Conservation (phyloP, 1,284 basidiomycete genomes). For the Ceratobasidium sp. region DNA sequence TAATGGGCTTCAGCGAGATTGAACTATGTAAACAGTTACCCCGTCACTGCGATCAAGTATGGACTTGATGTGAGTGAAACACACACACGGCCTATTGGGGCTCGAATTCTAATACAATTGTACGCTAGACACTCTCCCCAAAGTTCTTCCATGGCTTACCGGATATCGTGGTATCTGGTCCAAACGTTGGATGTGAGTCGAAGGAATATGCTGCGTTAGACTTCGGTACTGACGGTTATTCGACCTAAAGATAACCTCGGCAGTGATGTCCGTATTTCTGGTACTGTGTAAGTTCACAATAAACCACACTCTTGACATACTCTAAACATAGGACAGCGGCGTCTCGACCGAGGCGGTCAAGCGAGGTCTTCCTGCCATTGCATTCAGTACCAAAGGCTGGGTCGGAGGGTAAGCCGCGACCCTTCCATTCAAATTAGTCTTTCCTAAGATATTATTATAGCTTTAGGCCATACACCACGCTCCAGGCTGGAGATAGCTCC, state of each 20-base stretch:
- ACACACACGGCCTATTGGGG: constrained; percentile 42
- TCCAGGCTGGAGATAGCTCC: constrained; percentile 54
- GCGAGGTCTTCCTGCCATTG: constrained; percentile 62
- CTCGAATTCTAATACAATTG: constrained; percentile 61
- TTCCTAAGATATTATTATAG: constrained; percentile 51
- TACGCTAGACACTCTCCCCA: constrained; percentile 62
- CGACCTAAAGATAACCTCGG: constrained; percentile 54
- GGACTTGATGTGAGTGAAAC: constrained; percentile 51
- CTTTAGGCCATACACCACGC: constrained; percentile 60
- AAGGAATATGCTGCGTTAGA: neutral
- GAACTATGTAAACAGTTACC: constrained; percentile 55
- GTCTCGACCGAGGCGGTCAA: constrained; percentile 62
- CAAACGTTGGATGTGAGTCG: constrained; percentile 62
- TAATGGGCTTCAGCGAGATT: constrained; percentile 49
- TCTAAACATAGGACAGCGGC: constrained; percentile 53
- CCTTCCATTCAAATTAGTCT: neutral
- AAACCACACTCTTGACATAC: neutral
- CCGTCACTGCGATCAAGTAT: constrained; percentile 49
- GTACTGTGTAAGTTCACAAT: constrained; percentile 60
- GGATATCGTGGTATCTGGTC: constrained; percentile 65
- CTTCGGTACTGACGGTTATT: neutral
- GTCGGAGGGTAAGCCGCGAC: constrained; percentile 9
- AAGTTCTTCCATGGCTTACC: constrained; percentile 56
- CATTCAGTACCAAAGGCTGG: constrained; percentile 60
- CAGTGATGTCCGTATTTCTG: constrained; percentile 56